Evolutionary conservation across 768 basidiomycete genomes (phyloP), one percentile per base, ranked within the genome.

Genomic region (Tulasnella sp.): DNA sequence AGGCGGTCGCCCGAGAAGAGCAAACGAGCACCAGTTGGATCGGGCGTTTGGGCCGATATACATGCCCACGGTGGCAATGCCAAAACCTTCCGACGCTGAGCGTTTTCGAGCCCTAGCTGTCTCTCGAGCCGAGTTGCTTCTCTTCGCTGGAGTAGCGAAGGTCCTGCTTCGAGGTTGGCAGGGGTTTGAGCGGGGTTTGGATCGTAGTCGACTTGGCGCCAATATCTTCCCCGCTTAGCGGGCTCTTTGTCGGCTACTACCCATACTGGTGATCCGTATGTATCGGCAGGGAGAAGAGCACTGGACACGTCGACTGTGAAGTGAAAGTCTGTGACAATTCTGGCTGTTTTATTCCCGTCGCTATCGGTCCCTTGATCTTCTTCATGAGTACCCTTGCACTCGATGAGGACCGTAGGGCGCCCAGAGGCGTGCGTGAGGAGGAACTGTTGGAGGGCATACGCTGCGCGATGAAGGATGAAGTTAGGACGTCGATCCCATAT

Each of bases 361-460:
- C n/a, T 29, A 35, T 32, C 32, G 61, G 29, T 32, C 23, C 26
- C 26, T 26, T 67, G 5, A 20, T 55, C 61, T 81, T 93, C 91
- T 2, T 82, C 79, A 81, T 92, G 92, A 0, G 87, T 86, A 13
- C 92, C 92, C 16, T 83, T 84, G 79, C 87, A 87, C 55, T 86
- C 87, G 3, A 92, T 82, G 48, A 84, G 83, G 79, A 87, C 84
- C 29, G 79, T 83, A 4, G 91, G 91, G 2, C 84, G 85, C 3
- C 81, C 83, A 48, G 81, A 82, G 1, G 90, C 86, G 73, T 91
- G 89, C 4, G 86, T 86, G n/a, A 92, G 87, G n/a, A 94, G 84
- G 83, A 93, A 94, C 76, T 91, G 89, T 82, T 92, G 92, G 32
- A 93, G 86, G 0, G 90, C 90, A 81, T 91, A 90, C 55, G 91